A percentile compares a stretch with the other conserved stretches of the same genome.
These are phyloP conservation scores for Aegilops bicornis DNA, from an alignment of 176 grass and related monocot genomes.

Conservation along the genomic window DNA sequence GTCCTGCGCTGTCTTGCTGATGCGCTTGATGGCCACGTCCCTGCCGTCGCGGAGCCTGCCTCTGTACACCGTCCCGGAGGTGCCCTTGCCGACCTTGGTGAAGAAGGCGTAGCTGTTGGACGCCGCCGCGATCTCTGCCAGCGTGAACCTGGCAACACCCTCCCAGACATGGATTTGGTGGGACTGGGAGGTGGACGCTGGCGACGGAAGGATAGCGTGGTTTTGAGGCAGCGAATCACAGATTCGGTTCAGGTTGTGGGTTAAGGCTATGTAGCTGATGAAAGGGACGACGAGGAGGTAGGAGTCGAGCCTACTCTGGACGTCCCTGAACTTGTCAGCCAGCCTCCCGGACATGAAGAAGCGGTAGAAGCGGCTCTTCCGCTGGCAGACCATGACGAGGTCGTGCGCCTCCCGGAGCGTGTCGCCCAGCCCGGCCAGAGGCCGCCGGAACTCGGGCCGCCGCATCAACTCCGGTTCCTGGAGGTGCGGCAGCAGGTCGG, in stretches of 20 bases:
- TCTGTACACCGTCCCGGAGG: background rate
- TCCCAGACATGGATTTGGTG: no score
- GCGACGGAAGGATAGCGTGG: background rate
- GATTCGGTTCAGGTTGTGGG: background rate
- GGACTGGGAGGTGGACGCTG: background rate
- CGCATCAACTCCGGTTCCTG: background rate
- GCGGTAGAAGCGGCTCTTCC: background rate
- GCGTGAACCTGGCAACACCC: background rate
- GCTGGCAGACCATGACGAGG: background rate
- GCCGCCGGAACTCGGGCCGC: background rate
- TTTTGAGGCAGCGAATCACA: background rate
- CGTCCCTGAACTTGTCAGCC: background rate
- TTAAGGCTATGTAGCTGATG: background rate
- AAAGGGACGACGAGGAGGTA: background rate
- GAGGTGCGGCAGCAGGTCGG: background rate
- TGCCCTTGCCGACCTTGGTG: background rate
- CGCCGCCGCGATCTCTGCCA: background rate
- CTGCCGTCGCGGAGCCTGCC: background rate
- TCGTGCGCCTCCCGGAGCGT: background rate
- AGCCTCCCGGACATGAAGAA: background rate
- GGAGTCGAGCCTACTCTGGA: background rate
- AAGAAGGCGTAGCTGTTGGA: background rate
- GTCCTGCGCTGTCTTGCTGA: background rate
- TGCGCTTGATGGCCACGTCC: constrained; percentile 7
- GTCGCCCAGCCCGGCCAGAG: background rate